Conservation (phyloP, 1,284 basidiomycete genomes). For the Apiotrichum veenhuisii region DNA sequence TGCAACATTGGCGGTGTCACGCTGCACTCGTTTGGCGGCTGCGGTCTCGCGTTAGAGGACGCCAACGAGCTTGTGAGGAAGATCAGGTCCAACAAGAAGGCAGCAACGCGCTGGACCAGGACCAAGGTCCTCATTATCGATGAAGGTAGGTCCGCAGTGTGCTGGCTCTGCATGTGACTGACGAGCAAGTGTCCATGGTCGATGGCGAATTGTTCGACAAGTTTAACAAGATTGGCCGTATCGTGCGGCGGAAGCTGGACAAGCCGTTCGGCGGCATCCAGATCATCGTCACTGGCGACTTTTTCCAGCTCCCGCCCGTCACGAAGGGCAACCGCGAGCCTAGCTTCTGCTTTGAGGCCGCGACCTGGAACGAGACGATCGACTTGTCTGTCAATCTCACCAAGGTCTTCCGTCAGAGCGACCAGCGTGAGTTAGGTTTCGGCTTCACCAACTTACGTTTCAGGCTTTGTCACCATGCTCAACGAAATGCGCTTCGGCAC, state of each 20-base stretch:
- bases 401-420: slow-evolving; percentile 74
- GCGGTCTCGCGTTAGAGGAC: slow-evolving; percentile 73
- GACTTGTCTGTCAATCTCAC: slow-evolving; percentile 76
- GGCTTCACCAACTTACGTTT: not conserved
- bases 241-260: slow-evolving; percentile 56
- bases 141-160: slow-evolving; percentile 72
- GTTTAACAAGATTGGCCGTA: slow-evolving; percentile 46
- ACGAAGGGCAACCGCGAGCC: slow-evolving; percentile 54
- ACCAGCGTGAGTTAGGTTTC: slow-evolving; percentile 48
- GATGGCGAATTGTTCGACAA: slow-evolving; percentile 69
- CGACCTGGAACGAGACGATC: slow-evolving; percentile 74
- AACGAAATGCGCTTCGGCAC: slow-evolving; percentile 83
- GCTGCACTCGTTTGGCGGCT: slow-evolving; percentile 85
- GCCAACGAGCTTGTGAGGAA: slow-evolving; percentile 64
- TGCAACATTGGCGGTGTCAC: slow-evolving; percentile 93
- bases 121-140: slow-evolving; percentile 87
- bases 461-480: slow-evolving; percentile 82
- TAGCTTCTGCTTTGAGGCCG: slow-evolving; percentile 84
- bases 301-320: slow-evolving; percentile 95
- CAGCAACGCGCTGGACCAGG: slow-evolving; percentile 64
- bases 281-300: slow-evolving; percentile 89
- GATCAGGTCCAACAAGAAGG: slow-evolving; percentile 67
- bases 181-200: slow-evolving; percentile 82
- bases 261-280: slow-evolving; percentile 94
- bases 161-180: not conserved